These are phyloP conservation scores for Protea cynaroides DNA, from an alignment of 164 flowering plant genomes.

Conservation along the genomic window DNA sequence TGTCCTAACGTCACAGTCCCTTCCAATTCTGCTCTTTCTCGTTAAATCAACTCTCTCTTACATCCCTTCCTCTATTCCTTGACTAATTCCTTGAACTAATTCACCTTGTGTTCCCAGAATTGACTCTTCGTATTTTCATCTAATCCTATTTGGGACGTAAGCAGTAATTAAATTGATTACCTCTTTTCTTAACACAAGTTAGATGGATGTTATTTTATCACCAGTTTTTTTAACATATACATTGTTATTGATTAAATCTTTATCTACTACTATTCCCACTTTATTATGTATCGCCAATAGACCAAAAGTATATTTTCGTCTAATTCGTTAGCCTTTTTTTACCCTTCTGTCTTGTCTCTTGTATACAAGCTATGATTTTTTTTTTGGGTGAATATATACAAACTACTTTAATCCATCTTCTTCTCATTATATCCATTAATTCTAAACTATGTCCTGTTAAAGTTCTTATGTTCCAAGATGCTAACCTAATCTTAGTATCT, in stretches of 20 bases:
- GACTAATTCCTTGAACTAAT: too few relatives aligned
- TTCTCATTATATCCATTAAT: background rate
- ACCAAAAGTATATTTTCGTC: background rate
- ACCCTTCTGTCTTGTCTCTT: background rate
- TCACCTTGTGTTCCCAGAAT: too few relatives aligned
- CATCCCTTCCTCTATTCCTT: too few relatives aligned
- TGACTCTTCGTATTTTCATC: too few relatives aligned
- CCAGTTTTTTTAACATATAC: background rate
- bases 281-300: background rate
- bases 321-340: background rate
- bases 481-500: background rate
- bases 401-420: background rate
- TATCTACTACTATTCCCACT: background rate
- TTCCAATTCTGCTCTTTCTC: too few relatives aligned
- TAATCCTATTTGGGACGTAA: too few relatives aligned
- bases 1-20: too few relatives aligned
- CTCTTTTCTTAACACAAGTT: background rate
- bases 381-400: too few relatives aligned
- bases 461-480: background rate
- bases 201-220: background rate
- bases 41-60: too few relatives aligned
- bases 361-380: background rate
- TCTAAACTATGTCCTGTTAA: background rate
- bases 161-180: too few relatives aligned
- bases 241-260: background rate